These are phyloP conservation scores for Xylaria venustula DNA, from an alignment of 495 filamentous ascomycete species.

Conservation along the genomic window DNA sequence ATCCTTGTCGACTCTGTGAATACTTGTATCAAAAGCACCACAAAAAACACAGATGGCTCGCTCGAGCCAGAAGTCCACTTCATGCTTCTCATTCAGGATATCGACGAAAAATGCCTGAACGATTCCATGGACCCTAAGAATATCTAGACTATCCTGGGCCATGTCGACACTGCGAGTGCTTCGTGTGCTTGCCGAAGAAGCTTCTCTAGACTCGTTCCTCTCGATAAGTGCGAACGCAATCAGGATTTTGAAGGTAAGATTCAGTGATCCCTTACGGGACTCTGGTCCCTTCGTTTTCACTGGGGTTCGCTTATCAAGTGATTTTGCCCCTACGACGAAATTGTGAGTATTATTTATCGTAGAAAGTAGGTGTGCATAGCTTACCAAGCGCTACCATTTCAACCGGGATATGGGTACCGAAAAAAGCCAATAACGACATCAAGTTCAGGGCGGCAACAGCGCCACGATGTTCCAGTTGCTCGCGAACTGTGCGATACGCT, in stretches of 20 bases:
- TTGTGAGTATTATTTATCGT: slow-evolving; percentile 7
- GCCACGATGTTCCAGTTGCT: slow-evolving; percentile 62
- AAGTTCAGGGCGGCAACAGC: slow-evolving; percentile 66
- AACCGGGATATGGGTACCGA: slow-evolving; percentile 71
- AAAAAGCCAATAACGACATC: slow-evolving; percentile 72
- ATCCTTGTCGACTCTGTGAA: slow-evolving; percentile 55
- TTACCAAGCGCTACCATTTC: slow-evolving; percentile 68
- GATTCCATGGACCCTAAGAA: slow-evolving; percentile 73
- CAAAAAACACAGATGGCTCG: slow-evolving; percentile 60
- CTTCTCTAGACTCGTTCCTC: slow-evolving; percentile 53
- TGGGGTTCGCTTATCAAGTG: slow-evolving; percentile 54
- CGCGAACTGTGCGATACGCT: slow-evolving; percentile 68
- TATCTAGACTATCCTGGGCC: slow-evolving; percentile 57
- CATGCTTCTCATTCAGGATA: slow-evolving; percentile 56
- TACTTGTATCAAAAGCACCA: slow-evolving; percentile 61
- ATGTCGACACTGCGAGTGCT: slow-evolving; percentile 42
- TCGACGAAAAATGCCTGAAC: slow-evolving; percentile 79
- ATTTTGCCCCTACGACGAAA: slow-evolving; percentile 39
- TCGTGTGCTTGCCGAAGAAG: slow-evolving; percentile 37
- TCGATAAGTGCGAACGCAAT: slow-evolving; percentile 73
- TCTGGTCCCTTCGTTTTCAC: slow-evolving; percentile 57
- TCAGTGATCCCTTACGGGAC: slow-evolving; percentile 45
- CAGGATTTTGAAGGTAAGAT: slow-evolving; percentile 65
- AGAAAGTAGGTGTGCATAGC: slow-evolving; percentile 18
- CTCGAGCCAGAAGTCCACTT: slow-evolving; percentile 63